These are phyloP conservation scores for Adansonia rubrostipa DNA, from an alignment of 441 rosid species.

Conservation along the genomic window DNA sequence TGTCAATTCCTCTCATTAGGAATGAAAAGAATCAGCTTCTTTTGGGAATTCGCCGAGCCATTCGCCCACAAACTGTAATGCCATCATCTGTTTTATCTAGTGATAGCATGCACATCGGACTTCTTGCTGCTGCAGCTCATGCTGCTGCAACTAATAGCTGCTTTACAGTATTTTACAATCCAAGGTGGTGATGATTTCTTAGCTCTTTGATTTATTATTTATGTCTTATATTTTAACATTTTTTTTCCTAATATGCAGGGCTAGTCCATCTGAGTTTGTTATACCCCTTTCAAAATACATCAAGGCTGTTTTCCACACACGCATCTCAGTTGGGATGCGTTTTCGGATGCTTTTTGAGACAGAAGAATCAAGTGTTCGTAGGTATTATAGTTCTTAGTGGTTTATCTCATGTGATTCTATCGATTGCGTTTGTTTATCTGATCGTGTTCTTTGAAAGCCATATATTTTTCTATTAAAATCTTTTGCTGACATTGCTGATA, in stretches of 20 bases:
- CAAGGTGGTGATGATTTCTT: slow-evolving; percentile 50
- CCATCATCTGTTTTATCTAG: slow-evolving; percentile 83
- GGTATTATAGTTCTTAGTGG: slow-evolving; percentile 30
- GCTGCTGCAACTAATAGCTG: slow-evolving; percentile 83
- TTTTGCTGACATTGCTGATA: not conserved
- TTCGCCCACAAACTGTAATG: slow-evolving; percentile 71
- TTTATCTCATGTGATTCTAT: not conserved
- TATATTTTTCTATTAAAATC: not conserved
- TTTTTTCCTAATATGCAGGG: slow-evolving; percentile 32
- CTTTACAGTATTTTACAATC: slow-evolving; percentile 77
- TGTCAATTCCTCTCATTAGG: slow-evolving; percentile 41
- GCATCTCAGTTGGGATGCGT: slow-evolving; percentile 50
- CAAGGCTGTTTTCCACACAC: slow-evolving; percentile 47
- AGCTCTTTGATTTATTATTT: slow-evolving; percentile 3
- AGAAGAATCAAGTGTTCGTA: slow-evolving; percentile 50
- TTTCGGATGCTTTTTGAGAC: slow-evolving; percentile 55
- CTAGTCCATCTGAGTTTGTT: slow-evolving; percentile 52
- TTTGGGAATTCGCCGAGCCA: slow-evolving; percentile 76
- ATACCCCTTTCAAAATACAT: slow-evolving; percentile 45
- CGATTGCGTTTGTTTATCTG: not conserved
- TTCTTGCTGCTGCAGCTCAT: slow-evolving; percentile 91
- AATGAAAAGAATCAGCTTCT: slow-evolving; percentile 78
- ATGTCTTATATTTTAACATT: slow-evolving; percentile 15
- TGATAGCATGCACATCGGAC: slow-evolving; percentile 89
- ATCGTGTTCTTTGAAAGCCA: not conserved